Percentiles rank a stretch among this genome's conserved stretches.
These are phyloP conservation scores for Pyricularia pennisetigena DNA, from an alignment of 2,329 filamentous ascomycete species.

Conservation along the genomic window DNA sequence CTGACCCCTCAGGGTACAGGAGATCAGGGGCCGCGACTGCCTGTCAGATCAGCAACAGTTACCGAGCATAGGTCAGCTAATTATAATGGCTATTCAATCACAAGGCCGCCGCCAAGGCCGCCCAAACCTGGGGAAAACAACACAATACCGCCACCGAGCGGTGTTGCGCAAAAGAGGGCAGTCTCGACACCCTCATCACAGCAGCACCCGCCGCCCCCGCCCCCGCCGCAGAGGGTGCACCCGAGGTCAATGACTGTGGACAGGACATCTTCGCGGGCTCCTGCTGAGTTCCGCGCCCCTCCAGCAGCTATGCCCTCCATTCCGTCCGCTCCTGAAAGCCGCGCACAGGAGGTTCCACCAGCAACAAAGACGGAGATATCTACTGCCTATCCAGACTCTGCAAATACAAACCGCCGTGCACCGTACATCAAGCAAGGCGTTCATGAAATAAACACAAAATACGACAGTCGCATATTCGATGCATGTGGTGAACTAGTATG, in stretches of 20 bases:
- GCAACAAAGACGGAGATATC: constrained; percentile 37
- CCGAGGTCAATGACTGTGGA: constrained; percentile 42
- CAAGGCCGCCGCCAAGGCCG: constrained; percentile 10
- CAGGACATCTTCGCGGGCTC: constrained; percentile 25
- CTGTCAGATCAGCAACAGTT: constrained; percentile 33
- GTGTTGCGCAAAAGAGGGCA: constrained; percentile 26
- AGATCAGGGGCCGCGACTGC: constrained; percentile 37
- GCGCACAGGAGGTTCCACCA: neutral
- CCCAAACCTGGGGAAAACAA: constrained; percentile 17
- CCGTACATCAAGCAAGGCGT: constrained; percentile 64
- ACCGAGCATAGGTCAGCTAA: constrained; percentile 19
- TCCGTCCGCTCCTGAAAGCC: neutral
- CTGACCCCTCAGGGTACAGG: constrained; percentile 30
- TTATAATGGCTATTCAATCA: constrained; percentile 9
- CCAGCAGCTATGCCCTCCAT: constrained; percentile 5
- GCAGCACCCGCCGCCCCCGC: constrained; percentile 25
- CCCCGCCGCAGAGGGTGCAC: constrained; percentile 31
- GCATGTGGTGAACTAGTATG: constrained; percentile 82
- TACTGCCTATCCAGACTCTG: constrained; percentile 72
- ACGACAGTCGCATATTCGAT: constrained; percentile 78
- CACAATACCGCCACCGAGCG: neutral
- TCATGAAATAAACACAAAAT: constrained; percentile 72
- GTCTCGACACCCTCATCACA: constrained; percentile 36
- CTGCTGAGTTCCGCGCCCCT: constrained; percentile 25
- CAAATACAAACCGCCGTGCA: constrained; percentile 73